These are phyloP conservation scores for Quaeritorhiza haematococci DNA, from an alignment of 371 early-diverging fungal species.

Conservation along the genomic window DNA sequence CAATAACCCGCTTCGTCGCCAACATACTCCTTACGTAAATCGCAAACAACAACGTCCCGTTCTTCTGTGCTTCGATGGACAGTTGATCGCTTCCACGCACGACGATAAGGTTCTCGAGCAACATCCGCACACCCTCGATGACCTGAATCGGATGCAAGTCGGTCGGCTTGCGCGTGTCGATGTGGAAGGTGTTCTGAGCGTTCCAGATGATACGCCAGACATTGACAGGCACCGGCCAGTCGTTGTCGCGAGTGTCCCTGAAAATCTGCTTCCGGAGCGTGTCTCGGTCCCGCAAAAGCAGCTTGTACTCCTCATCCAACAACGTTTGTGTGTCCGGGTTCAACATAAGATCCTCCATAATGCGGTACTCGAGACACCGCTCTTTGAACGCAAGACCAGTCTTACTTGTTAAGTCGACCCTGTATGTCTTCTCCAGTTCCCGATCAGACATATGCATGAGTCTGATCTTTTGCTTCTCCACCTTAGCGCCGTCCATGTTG, in stretches of 20 bases:
- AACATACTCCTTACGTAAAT: conserved; percentile 80
- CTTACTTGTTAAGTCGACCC: conserved; percentile 69
- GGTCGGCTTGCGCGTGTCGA: conserved; percentile 73
- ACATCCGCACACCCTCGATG: conserved; percentile 61
- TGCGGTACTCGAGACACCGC: conserved; percentile 58
- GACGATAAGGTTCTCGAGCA: conserved; percentile 71
- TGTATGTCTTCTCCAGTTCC: conserved; percentile 75
- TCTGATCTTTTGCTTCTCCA: conserved; percentile 82
- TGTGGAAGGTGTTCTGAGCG: conserved; percentile 83
- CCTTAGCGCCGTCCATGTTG: conserved; percentile 92
- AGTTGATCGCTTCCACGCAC: conserved; percentile 85
- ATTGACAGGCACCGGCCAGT: conserved; percentile 92
- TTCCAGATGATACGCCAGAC: conserved; percentile 84
- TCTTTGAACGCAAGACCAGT: conserved; percentile 47
- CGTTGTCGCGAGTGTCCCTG: conserved; percentile 42
- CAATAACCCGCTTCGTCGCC: conserved; percentile 79
- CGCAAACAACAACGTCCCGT: conserved; percentile 88
- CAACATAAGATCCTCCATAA: conserved; percentile 37
- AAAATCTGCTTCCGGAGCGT: conserved; percentile 74
- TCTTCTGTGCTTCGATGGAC: conserved; percentile 79
- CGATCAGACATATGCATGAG: conserved; percentile 64
- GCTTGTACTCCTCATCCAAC: conserved; percentile 78
- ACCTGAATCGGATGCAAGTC: conserved; percentile 85
- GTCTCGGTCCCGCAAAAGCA: conserved; percentile 69
- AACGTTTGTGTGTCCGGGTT: conserved; percentile 56